Conservation (phyloP, 495 filamentous ascomycete species). For the Hyaloscypha hepaticicola region DNA sequence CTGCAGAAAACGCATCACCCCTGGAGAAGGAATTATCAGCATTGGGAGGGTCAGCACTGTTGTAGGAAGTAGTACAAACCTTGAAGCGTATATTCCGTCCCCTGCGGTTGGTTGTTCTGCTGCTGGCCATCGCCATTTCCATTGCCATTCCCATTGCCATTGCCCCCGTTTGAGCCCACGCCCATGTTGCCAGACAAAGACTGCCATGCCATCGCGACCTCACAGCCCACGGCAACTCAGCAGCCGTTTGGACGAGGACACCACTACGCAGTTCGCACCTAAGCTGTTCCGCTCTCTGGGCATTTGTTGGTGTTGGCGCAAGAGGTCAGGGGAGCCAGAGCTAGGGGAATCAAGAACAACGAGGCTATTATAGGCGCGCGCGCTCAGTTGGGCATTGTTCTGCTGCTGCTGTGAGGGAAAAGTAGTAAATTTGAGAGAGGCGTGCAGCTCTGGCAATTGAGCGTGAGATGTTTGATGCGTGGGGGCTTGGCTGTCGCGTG, state of each 20-base stretch:
- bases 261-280: slow-evolving; percentile 17
- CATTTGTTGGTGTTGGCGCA: slow-evolving; percentile 29
- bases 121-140: slow-evolving; percentile 52
- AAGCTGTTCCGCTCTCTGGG: neutral
- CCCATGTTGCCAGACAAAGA: slow-evolving; percentile 63
- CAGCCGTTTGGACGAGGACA: neutral
- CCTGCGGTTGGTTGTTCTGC: slow-evolving; percentile 63
- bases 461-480: neutral
- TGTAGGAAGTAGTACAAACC: slow-evolving; percentile 48
- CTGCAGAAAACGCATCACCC: slow-evolving; percentile 99
- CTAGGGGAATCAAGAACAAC: neutral
- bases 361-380: slow-evolving; percentile 10
- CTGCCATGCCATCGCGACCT: slow-evolving; percentile 57
- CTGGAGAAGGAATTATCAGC: slow-evolving; percentile 43
- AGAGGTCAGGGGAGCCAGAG: neutral
- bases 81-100: slow-evolving; percentile 98
- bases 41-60: slow-evolving; percentile 3
- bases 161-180: slow-evolving; percentile 55
- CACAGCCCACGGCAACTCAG: neutral
- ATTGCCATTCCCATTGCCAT: slow-evolving; percentile 58
- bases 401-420: neutral
- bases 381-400: slow-evolving; percentile 24
- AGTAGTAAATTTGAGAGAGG: neutral
- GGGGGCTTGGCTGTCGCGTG: slow-evolving; percentile 9
- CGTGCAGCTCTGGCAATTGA: slow-evolving; percentile 12